Percentiles rank a stretch among this genome's conserved stretches.
These are phyloP conservation scores for Teratosphaeria destructans DNA, from an alignment of 2,329 filamentous ascomycete species.

Conservation along the genomic window DNA sequence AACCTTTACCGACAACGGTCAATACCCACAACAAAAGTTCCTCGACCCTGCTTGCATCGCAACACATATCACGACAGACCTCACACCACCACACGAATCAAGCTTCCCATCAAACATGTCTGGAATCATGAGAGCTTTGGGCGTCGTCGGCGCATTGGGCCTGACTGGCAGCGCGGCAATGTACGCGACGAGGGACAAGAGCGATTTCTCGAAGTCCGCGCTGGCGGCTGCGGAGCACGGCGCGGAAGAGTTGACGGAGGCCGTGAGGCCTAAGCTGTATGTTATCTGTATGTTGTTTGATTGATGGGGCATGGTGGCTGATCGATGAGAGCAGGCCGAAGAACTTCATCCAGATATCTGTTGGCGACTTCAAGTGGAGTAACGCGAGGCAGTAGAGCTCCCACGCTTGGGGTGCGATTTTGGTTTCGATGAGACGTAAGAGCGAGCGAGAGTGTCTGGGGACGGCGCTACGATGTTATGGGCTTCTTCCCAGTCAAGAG, in stretches of 20 bases:
- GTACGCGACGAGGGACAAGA: background rate
- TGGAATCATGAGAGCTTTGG: background rate
- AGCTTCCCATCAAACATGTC: background rate
- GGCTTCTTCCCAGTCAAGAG: background rate
- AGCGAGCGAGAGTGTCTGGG: background rate
- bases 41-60: background rate
- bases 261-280: constrained; percentile 9
- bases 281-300: background rate
- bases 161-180: background rate
- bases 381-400: constrained; percentile 2
- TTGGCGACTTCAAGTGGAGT: constrained; percentile 9
- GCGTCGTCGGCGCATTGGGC: background rate
- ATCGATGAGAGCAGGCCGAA: background rate
- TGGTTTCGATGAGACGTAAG: background rate
- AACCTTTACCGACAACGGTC: background rate
- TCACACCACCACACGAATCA: background rate
- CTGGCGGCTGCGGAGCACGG: constrained; percentile 11
- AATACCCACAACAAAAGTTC: background rate
- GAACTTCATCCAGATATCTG: constrained; percentile 14
- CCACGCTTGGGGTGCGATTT: background rate
- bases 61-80: background rate
- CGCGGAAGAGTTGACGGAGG: constrained; percentile 1
- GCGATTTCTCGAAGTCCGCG: constrained; percentile 10
- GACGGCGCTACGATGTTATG: background rate
- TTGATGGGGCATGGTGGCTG: background rate